Conservation (phyloP, 164 flowering plant species). For the Kingdonia uniflora region DNA sequence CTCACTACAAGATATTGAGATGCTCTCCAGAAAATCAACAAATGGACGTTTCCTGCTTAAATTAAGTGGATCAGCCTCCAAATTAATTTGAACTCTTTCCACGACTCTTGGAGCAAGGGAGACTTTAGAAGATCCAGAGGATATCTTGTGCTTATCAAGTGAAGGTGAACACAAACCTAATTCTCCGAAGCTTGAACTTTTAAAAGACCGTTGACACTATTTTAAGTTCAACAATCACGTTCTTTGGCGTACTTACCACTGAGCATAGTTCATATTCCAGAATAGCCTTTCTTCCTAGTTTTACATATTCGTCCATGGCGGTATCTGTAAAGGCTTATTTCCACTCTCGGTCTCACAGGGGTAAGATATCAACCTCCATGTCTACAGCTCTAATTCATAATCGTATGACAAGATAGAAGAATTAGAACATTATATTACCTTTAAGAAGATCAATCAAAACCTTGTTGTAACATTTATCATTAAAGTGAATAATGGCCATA, state of each 20-base stretch:
- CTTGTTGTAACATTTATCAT: too few species aligned
- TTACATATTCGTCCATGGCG: conserved; percentile 15
- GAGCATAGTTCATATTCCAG: conserved; percentile 7
- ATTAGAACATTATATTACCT: too few species aligned
- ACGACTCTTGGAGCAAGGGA: conserved; percentile 5
- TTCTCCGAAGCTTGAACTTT: not conserved
- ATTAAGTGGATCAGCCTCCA: conserved; percentile 4
- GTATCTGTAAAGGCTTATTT: too few species aligned
- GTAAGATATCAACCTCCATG: too few species aligned
- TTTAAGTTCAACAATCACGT: conserved; percentile 7
- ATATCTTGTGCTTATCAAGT: conserved; percentile 8
- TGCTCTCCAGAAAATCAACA: conserved; percentile 14
- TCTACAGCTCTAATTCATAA: too few species aligned
- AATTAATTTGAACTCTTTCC: conserved; percentile 7
- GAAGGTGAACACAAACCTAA: conserved; percentile 5
- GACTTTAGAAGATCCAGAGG: conserved; percentile 7
- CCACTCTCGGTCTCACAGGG: too few species aligned
- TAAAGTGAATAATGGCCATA: too few species aligned
- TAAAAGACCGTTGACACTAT: conserved; percentile 1
- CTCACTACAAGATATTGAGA: conserved; percentile 13
- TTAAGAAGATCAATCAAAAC: too few species aligned
- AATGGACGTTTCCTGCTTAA: conserved; percentile 19
- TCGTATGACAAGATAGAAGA: too few species aligned
- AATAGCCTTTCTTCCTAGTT: conserved; percentile 4
- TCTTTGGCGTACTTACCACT: conserved; percentile 3